Evolutionary conservation across 352 stramenopile genomes (phyloP), one percentile per base, ranked within the genome.

Genomic region (Elongisporangium anandrum): DNA sequence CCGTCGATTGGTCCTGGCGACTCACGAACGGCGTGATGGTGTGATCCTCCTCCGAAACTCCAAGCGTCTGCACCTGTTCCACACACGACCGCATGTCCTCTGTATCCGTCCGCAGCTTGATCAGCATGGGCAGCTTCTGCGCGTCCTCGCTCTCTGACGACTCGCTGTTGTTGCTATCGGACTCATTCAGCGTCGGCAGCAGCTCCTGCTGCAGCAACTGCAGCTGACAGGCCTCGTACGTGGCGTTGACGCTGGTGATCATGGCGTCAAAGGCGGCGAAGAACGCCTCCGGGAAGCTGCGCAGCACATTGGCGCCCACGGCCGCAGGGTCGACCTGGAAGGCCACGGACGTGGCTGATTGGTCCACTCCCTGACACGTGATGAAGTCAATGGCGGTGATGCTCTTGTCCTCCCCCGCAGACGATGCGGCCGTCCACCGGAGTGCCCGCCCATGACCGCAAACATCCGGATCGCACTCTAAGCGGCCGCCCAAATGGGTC

Each of bases 211-310:
- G 81, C 20, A 91, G 24, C 56, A 85, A 87, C 20, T 81, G 72
- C 23, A 93, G 51, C 51, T 89, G 75, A 23, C 81, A 93, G 19
- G 78, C 81, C 26, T 89, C 79, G 38, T 69, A 61, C 17, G 62
- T 84, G 20, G 84, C 66, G 65, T 86, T 83, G 19, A 65, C 66
- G 48, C 78, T 85, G 9, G 64, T 64, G 52, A 91, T 21, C 74
- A 90, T 85, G 12, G 71, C 69, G 67, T 93, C 76, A 47, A 85
- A 89, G 23, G 79, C 81, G 10, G 60, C 48, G 65, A 88, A 88
- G 54, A 90, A 90, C 12, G 78, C 70, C 19, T 75, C 66, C 55
- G 87, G 68, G 56, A 90, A 88, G 26, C 67, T 72, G 19, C 57
- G 59, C 26, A 89, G 84, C 38, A 87, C 72, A 29, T 74, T 71